Evolutionary conservation across 768 basidiomycete species (phyloP), one percentile per base, ranked within the genome.

Genomic region (Gloeostereum incarnatum): DNA sequence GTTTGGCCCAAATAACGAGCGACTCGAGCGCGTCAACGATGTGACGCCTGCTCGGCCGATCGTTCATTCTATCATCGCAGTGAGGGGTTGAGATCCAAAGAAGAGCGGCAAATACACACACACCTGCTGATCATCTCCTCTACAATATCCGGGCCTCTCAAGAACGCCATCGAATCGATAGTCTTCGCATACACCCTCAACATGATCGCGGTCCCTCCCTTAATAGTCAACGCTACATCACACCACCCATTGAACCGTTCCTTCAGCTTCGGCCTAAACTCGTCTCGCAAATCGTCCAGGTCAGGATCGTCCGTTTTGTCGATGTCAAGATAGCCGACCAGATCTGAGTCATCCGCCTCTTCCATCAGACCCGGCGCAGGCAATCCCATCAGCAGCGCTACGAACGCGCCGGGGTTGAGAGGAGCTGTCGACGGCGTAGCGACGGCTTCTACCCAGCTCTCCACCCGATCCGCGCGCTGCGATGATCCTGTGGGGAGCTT

Each of bases 201-300:
- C 32, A 77, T 42, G 4, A 71, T 34, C 0, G 38, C 35, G 3
- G 49, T 31, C 0, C 67, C 65, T 9, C 65, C 72, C 43, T 59
- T 68, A 35, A 74, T 50, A 5, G 47, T 37, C 20, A 42, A 31
- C 6, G 61, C 66, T 0, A 66, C 52, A 8, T 63, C 59, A 10
- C 59, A 49, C 81, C 81, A 85, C 8, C 71, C 71, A 19, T 73
- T 68, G 26, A 82, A 72, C 3, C 76, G 65, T 19, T 60, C 62
- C 50, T 72, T 73, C 45, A 81, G 50, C 43, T 64, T 63, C 0
- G 80, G 81, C 39, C 71, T 59, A 29, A 74, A 76, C 52, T 80
- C 75, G 26, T 79, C 77, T 34, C 69, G 58, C 33, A 81, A 36
- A 30, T 80, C 78, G 18, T 77, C 77, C 30, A 73, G 45, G 42